Evolutionary conservation across 108 stramenopile species (phyloP).

Genomic region (Cyclostephanos tholiformis): DNA sequence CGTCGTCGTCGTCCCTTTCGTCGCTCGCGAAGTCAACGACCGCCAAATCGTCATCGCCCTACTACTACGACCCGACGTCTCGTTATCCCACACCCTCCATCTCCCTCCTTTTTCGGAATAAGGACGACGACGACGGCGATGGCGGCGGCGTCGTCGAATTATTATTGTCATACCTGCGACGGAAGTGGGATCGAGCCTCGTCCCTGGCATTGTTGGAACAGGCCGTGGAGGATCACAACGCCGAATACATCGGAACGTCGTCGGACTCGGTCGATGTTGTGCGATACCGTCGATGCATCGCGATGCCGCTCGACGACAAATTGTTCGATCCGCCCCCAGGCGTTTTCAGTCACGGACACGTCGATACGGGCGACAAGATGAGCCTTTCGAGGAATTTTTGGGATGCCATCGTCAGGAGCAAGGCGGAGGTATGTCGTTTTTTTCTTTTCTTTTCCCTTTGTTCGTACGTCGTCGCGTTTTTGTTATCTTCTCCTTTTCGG

Average conservation of each 20-base stretch:
- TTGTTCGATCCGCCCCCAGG: slow-evolving; percentile 89
- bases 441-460: too few species aligned
- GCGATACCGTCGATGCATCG: slow-evolving; percentile 66
- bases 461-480: too few species aligned
- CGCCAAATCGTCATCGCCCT: slow-evolving; percentile 1
- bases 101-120: too few species aligned
- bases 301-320: slow-evolving; percentile 72
- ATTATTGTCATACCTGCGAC: slow-evolving; percentile 15
- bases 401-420: slow-evolving; percentile 66
- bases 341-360: slow-evolving; percentile 78
- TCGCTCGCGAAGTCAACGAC: not conserved
- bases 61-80: slow-evolving; percentile 21
- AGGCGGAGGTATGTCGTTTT: slow-evolving; percentile 57
- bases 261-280: slow-evolving; percentile 34
- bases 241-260: slow-evolving; percentile 69
- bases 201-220: slow-evolving; percentile 70
- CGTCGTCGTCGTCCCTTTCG: not conserved
- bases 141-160: too few species aligned
- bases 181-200: slow-evolving; percentile 36
- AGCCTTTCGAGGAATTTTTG: slow-evolving; percentile 73
- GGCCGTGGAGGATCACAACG: slow-evolving; percentile 86
- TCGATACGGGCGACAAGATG: slow-evolving; percentile 89
- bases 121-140: not conserved
- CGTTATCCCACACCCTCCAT: slow-evolving; percentile 27
- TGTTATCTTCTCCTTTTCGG: too few species aligned